Percentiles rank a stretch among this genome's conserved stretches.
Evolutionary conservation across 768 basidiomycete species (phyloP).

Genomic region (Epithele typhae): DNA sequence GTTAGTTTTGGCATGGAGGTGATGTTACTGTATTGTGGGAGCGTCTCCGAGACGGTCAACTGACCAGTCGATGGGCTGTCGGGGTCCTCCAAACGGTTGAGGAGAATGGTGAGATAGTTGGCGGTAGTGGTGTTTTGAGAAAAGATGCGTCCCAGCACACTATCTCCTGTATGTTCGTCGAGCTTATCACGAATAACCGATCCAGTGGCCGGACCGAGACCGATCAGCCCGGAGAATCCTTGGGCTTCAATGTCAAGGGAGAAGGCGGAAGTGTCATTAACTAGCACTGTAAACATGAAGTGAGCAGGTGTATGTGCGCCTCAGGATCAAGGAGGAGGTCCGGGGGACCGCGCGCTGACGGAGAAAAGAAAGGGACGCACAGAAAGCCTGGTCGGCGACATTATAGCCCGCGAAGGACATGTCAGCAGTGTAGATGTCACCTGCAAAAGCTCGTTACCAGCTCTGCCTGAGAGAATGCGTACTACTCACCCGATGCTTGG

Average conservation of each 20-base stretch:
- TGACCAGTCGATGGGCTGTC: slow-evolving; percentile 52
- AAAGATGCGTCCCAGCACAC: slow-evolving; percentile 63
- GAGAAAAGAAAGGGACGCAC: slow-evolving; percentile 32
- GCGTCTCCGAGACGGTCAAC: slow-evolving; percentile 62
- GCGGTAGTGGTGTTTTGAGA: slow-evolving; percentile 46
- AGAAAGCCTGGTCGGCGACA: slow-evolving; percentile 61
- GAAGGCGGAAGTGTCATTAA: slow-evolving; percentile 59
- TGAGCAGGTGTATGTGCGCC: background rate
- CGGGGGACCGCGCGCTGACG: too few relatives aligned
- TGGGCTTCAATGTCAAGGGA: slow-evolving; percentile 54
- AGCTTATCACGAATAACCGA: slow-evolving; percentile 60
- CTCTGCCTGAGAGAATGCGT: background rate
- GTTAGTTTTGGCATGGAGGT: slow-evolving; percentile 58
- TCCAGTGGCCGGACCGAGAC: slow-evolving; percentile 73
- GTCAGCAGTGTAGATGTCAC: slow-evolving; percentile 49
- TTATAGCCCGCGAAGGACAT: slow-evolving; percentile 54
- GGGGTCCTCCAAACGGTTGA: slow-evolving; percentile 57
- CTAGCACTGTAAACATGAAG: slow-evolving; percentile 44
- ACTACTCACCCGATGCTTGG: slow-evolving; percentile 45
- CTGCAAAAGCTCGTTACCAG: slow-evolving; percentile 25
- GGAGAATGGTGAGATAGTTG: slow-evolving; percentile 67
- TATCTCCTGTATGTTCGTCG: slow-evolving; percentile 46
- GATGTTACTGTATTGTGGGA: slow-evolving; percentile 60
- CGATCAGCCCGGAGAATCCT: slow-evolving; percentile 69
- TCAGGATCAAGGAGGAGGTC: too few relatives aligned